These are phyloP conservation scores for Wolfiporia cocos DNA, from an alignment of 1,284 basidiomycete species.

Conservation along the genomic window DNA sequence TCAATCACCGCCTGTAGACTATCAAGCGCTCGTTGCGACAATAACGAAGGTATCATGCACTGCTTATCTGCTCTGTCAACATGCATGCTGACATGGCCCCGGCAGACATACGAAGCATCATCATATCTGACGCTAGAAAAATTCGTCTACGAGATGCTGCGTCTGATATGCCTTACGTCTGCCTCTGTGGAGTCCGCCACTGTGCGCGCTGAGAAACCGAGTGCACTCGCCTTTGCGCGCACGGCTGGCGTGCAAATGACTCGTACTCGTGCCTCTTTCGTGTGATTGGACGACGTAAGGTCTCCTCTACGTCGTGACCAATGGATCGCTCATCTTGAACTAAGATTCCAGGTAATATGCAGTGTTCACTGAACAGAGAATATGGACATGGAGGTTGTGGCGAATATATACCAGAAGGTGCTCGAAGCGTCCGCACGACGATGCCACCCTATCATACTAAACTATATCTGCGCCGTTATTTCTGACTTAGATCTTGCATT, in stretches of 20 bases:
- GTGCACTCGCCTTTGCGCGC: slow-evolving; percentile 42
- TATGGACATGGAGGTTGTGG: too few relatives aligned
- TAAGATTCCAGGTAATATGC: too few relatives aligned
- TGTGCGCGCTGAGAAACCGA: slow-evolving; percentile 43
- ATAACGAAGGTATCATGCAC: slow-evolving; percentile 29
- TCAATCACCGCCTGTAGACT: slow-evolving; percentile 25
- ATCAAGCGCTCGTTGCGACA: slow-evolving; percentile 26
- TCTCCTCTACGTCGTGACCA: too few relatives aligned
- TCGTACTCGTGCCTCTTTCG: slow-evolving; percentile 4
- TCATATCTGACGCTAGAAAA: slow-evolving; percentile 44
- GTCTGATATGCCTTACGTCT: slow-evolving; percentile 27
- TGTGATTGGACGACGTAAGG: too few relatives aligned
- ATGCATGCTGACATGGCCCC: not conserved
- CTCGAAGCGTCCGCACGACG: too few relatives aligned
- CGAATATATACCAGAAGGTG: too few relatives aligned
- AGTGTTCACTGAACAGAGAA: too few relatives aligned
- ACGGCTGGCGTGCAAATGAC: slow-evolving; percentile 46
- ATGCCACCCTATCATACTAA: too few relatives aligned
- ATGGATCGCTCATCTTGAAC: too few relatives aligned
- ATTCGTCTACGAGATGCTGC: slow-evolving; percentile 36
- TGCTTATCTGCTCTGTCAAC: too few relatives aligned
- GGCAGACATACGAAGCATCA: slow-evolving; percentile 37
- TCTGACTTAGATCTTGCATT: too few relatives aligned
- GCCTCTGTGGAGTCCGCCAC: slow-evolving; percentile 31
- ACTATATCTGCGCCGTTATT: too few relatives aligned